phyloP scores from a whole-genome alignment of 2,329 filamentous ascomycete species.

The Periglandula ipomoeae region DNA sequence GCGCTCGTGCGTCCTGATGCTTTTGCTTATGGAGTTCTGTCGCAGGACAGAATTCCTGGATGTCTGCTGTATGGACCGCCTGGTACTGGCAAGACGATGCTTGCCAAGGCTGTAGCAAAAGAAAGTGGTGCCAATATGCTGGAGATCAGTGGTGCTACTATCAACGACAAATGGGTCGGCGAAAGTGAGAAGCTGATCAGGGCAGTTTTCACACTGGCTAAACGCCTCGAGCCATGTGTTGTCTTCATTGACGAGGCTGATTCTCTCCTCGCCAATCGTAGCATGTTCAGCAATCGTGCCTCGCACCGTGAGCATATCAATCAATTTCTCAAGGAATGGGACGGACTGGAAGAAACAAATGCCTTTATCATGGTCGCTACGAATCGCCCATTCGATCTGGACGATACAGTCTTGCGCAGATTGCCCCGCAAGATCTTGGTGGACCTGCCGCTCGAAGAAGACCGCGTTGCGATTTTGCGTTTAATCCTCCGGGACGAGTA shows the following conservation, averaged over 20 bases:
- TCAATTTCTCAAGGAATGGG: conserved; percentile 95
- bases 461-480: conserved; percentile 58
- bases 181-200: conserved; percentile 94
- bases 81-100: conserved; percentile 64
- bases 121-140: conserved; percentile 65
- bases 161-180: conserved; percentile 95
- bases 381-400: conserved; percentile 89
- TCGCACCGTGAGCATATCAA: conserved; percentile 87
- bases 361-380: conserved; percentile 98
- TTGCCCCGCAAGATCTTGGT: conserved; percentile 64
- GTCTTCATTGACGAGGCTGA: conserved; percentile 98
- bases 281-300: conserved; percentile 53
- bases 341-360: conserved; percentile 71
- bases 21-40: conserved; percentile 91
- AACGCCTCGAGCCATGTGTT: conserved; percentile 83
- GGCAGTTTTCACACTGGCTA: conserved; percentile 82
- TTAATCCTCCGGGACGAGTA: conserved; percentile 63
- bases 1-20: conserved; percentile 83
- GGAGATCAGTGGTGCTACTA: conserved; percentile 80
- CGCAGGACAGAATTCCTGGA: conserved; percentile 83
- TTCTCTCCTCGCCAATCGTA: conserved; percentile 74
- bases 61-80: conserved; percentile 83
- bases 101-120: conserved; percentile 61
- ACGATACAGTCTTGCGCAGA: conserved; percentile 74
- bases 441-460: conserved; percentile 58